Evolutionary conservation across 805 yeast genomes (phyloP).

Genomic region (Diddensiella santjacobensis): DNA sequence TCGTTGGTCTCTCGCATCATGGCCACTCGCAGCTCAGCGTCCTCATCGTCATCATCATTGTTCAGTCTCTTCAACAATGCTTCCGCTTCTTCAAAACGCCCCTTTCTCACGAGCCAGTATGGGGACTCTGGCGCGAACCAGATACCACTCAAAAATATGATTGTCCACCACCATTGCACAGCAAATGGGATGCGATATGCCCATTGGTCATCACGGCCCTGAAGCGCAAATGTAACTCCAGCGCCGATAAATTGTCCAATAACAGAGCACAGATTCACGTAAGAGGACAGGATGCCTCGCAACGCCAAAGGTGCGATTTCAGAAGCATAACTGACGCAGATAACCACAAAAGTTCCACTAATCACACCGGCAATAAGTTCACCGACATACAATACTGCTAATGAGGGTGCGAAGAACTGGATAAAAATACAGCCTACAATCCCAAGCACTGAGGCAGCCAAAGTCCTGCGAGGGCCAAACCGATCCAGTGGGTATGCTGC

Average conservation of each 20-base stretch:
- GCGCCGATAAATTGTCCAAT: conserved; percentile 56
- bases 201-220: conserved; percentile 29
- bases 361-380: conserved; percentile 40
- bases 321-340: conserved; percentile 53
- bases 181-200: conserved; percentile 56
- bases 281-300: conserved; percentile 50
- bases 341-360: conserved; percentile 53
- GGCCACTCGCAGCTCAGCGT: conserved; percentile 36
- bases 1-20: conserved; percentile 45
- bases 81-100: conserved; percentile 42
- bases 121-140: conserved; percentile 56
- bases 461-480: conserved; percentile 11
- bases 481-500: conserved; percentile 30
- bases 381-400: conserved; percentile 38
- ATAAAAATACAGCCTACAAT: conserved; percentile 36
- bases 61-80: conserved; percentile 4
- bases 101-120: conserved; percentile 49
- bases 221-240: conserved; percentile 46
- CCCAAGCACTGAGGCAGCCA: conserved; percentile 39
- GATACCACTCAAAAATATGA: conserved; percentile 39
- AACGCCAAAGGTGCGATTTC: conserved; percentile 54
- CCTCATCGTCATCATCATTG: conserved; percentile 29
- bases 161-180: conserved; percentile 59
- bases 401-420: conserved; percentile 46
- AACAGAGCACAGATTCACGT: conserved; percentile 52